Base-by-base conservation (phyloP, 148 eudicot genomes). In the Cornus suecica region DNA sequence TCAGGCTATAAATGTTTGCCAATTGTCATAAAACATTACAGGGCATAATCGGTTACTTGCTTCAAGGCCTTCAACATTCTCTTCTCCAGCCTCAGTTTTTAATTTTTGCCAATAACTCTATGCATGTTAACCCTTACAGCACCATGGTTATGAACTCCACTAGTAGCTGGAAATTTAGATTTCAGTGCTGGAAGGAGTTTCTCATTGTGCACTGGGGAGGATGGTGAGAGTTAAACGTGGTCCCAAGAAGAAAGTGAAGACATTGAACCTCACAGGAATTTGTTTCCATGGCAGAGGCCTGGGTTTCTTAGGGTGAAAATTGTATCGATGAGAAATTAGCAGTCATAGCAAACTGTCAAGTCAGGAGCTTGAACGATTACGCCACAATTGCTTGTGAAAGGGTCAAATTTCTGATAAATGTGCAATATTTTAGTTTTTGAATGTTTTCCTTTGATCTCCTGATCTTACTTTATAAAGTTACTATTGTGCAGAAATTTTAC, bases 121-220 rank as follows among this genome's bases (percentile, higher is more conserved):
- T n/a, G n/a, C n/a, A n/a, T n/a, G n/a, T 37, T 10, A 37, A 0
- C 60, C 74, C 78, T 42, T 52, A 67, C 29, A 74, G 71, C 24
- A 15, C 70, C 15, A 66, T n/a, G n/a, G n/a, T 37, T 37, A 37
- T 37, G 42, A 37, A 37, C 22, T 54, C 74, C 30, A 30, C 65
- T 23, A 71, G 67, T 90, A 66, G 83, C 97, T n/a, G 82, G 86
- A 61, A 88, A 94, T 81, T 61, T 84, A 32, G 92, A 90, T 23
- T 85, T 91, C 70, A 84, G 75, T 81, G 87, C 84, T 18, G 91
- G 90, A 32, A 86, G 88, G 37, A 91, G 94, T 84, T 95, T 95
- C 83, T 95, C 97, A 1, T 74, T 95, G 78, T 97, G 99, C 24
- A 79, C 90, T 28, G 91, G 87, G 97, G 25, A 89, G 80, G 80